Evolutionary conservation across 1,284 basidiomycete genomes (phyloP), one percentile per base, ranked within the genome.

Genomic region (Rhodotorula sp.): DNA sequence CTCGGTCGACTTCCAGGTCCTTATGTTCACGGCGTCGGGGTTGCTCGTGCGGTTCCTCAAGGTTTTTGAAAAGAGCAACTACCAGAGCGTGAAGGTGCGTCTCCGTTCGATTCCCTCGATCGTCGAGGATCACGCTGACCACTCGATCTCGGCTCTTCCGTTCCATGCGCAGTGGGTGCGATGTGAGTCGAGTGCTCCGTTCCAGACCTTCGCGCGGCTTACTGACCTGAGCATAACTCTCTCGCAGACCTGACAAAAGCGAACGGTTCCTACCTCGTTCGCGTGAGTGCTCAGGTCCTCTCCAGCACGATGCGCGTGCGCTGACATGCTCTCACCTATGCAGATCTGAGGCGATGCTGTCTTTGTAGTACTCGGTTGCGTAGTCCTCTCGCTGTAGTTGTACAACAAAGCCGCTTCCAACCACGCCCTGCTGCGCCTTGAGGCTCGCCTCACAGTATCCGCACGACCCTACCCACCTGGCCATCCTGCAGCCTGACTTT

Each of bases 1-100:
- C 78, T 92, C 96, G 77, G 88, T 99, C 70, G 94, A 99, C 81
- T 99, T 99, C 82, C 88, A 94, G 82, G 95, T 99, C 67, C 85
- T 99, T 77, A 99, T 99, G 95, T 94, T 97, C 81, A 98, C 95
- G 0, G 86, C 94, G 9, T 97, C 94, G 13, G 96, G 96, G 0
- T 81, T 99, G 76, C 89, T 96, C 62, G 96, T 99, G 24, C 87
- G 95, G 58, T 99, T 97, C 85, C 82, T 99, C 78, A 99, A 98
- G 81, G 94, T 99, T 32, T 97, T 96, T 77, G 96, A 99, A 83
- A 96, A 94, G 85, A 88, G 85, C 79, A 91, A 89, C 76, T 98
- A 98, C 79, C 87, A 92, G 76, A 79, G 78, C 57, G 80, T 82
- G 22, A 82, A 82, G 64, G 76, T 68, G 22, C 39, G 67, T 47